These are phyloP conservation scores for Ascochyta fabae DNA, from an alignment of 2,329 filamentous ascomycete species.

Conservation along the genomic window DNA sequence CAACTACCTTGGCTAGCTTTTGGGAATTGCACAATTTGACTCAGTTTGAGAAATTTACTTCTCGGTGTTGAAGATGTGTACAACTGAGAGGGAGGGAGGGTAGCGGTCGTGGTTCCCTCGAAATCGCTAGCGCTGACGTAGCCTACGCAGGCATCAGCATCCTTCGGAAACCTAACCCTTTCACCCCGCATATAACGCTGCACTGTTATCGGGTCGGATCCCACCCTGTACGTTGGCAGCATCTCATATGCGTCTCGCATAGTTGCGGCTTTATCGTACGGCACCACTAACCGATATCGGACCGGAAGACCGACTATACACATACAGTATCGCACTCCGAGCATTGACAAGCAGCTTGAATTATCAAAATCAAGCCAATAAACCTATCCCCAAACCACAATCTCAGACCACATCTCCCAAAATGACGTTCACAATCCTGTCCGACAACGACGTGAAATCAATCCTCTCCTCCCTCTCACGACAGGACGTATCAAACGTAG, in stretches of 20 bases:
- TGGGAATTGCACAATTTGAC: too few relatives aligned
- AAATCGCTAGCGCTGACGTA: neutral
- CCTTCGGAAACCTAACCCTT: neutral
- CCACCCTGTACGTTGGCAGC: too few relatives aligned
- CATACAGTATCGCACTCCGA: constrained; percentile 4
- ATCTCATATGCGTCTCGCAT: neutral
- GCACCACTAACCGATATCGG: constrained; percentile 6
- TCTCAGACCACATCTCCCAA: neutral
- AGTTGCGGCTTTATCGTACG: neutral
- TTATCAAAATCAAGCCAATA: neutral
- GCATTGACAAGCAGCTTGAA: neutral
- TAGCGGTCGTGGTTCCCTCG: neutral
- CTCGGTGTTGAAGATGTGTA: neutral
- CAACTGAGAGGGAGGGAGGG: neutral
- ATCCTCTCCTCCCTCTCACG: constrained; percentile 45
- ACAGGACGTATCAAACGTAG: constrained; percentile 2
- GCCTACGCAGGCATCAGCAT: neutral
- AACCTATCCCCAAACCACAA: neutral
- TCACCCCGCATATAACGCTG: neutral
- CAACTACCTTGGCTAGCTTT: too few relatives aligned
- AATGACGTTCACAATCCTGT: constrained; percentile 24
- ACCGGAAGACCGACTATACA: neutral
- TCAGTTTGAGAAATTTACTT: neutral
- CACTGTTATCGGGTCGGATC: neutral
- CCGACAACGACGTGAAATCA: constrained; percentile 32